Evolutionary conservation across 768 basidiomycete genomes (phyloP), one percentile per base, ranked within the genome.

Genomic region (Phlegmacium glaucopus): DNA sequence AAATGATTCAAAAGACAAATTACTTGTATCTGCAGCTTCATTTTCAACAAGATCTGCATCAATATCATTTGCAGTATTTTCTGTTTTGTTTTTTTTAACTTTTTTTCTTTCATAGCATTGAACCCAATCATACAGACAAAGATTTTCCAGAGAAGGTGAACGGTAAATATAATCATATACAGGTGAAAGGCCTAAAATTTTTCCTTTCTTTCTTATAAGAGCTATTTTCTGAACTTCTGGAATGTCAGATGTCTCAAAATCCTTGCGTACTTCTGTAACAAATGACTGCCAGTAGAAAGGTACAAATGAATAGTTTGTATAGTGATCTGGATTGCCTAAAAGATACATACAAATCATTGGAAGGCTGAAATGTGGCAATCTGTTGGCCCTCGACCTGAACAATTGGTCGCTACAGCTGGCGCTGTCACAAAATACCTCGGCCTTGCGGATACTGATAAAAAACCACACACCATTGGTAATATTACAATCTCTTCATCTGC

Each of bases 131-230:
- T 61, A 64, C 15, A 66, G 38, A 44, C 35, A 48, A 41, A 61
- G 40, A 36, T 47, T 10, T 12, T 54, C 42, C 27, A 55, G 48
- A 10, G 40, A 22, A 9, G 10, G 15, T 17, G 63, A 55, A n/a
- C 63, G 38, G 45, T 51, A 63, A 15, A 57, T 59, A 45, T 66
- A 66, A 39, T 66, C 63, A 50, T 55, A 42, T 13, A 63, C 56
- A 41, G 40, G 45, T 9, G 61, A 59, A 22, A 56, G 43, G 28
- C 55, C 56, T 22, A 54, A 41, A 32, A 59, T 39, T 10, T 42
- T 39, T 9, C 42, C 47, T 42, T 54, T 41, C 17, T 30, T 22
- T 18, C 44, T 43, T 16, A 18, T 27, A 6, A 61, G 34, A 6
- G 45, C 37, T 18, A 57, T 41, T 17, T 52, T 58, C 32, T 40